A percentile compares a stretch with the other conserved stretches of the same genome.
phyloP scores from a whole-genome alignment of 768 basidiomycete species.

The Lactarius evosmus region DNA sequence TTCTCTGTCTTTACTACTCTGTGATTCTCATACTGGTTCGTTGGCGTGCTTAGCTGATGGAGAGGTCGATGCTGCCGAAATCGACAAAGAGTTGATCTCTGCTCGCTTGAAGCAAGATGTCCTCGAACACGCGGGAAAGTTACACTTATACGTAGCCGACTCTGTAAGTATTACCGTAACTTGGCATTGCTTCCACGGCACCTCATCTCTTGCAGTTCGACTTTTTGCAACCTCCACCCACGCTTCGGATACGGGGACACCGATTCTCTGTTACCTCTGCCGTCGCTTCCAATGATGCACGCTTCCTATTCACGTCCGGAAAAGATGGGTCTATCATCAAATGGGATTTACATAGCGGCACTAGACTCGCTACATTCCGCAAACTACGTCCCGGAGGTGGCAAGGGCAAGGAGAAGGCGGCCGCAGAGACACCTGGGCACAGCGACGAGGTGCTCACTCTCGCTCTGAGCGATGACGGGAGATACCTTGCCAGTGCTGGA shows the following conservation, averaged over 20 bases:
- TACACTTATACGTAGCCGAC: constrained; percentile 78
- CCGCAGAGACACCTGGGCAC: constrained; percentile 63
- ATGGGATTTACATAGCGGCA: constrained; percentile 71
- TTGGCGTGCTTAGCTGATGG: constrained; percentile 57
- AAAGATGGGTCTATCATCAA: constrained; percentile 91
- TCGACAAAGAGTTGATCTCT: constrained; percentile 90
- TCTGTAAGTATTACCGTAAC: constrained; percentile 44
- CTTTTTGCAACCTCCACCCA: constrained; percentile 45
- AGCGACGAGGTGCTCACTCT: constrained; percentile 81
- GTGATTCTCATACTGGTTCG: not conserved
- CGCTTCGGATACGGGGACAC: constrained; percentile 68
- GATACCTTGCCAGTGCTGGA: constrained; percentile 82
- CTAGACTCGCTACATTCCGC: constrained; percentile 54
- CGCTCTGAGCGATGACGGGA: constrained; percentile 82
- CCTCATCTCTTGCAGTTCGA: constrained; percentile 46
- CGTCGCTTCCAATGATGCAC: constrained; percentile 66
- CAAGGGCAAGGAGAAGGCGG: constrained; percentile 56
- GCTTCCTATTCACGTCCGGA: constrained; percentile 79
- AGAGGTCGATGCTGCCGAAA: constrained; percentile 92
- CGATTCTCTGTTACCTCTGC: constrained; percentile 80
- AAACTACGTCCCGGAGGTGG: constrained; percentile 49
- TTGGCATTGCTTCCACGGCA: not conserved
- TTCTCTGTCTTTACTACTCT: not conserved
- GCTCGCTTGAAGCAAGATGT: constrained; percentile 91
- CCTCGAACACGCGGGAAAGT: constrained; percentile 81